Evolutionary conservation across 257 asterid species (phyloP).

Genomic region (Fraxinus pennsylvanica): DNA sequence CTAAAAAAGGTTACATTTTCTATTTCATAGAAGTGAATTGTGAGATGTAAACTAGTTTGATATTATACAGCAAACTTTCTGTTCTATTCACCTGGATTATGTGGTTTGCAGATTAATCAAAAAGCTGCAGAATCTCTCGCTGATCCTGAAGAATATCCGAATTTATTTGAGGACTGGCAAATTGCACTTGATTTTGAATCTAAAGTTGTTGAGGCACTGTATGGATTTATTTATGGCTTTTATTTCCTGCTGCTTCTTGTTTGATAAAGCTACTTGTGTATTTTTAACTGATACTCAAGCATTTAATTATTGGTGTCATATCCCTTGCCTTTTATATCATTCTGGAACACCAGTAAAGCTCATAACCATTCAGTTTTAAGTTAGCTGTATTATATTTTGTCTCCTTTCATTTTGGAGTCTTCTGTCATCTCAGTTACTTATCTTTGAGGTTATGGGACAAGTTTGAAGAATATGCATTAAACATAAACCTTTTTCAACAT

Average conservation of each 20-base stretch:
- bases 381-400: slow-evolving; percentile 14
- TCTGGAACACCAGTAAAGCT: neutral
- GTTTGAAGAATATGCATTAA: slow-evolving; percentile 9
- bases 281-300: neutral
- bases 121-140: slow-evolving; percentile 98
- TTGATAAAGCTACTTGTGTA: slow-evolving; percentile 12
- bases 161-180: slow-evolving; percentile 93
- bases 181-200: slow-evolving; percentile 79
- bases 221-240: slow-evolving; percentile 3
- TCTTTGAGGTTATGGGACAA: neutral
- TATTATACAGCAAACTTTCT: neutral
- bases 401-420: slow-evolving; percentile 24
- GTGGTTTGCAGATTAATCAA: slow-evolving; percentile 60
- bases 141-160: slow-evolving; percentile 90
- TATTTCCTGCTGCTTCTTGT: slow-evolving; percentile 8
- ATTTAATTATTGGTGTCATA: neutral
- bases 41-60: neutral
- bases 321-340: slow-evolving; percentile 6
- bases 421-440: neutral
- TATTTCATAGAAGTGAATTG: neutral
- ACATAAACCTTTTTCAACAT: slow-evolving; percentile 24
- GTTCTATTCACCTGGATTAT: neutral
- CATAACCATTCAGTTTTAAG: neutral
- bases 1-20: neutral
- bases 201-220: slow-evolving; percentile 60